Conservation (phyloP, 73 alveolate species). For the Paraurostyla sp. region DNA sequence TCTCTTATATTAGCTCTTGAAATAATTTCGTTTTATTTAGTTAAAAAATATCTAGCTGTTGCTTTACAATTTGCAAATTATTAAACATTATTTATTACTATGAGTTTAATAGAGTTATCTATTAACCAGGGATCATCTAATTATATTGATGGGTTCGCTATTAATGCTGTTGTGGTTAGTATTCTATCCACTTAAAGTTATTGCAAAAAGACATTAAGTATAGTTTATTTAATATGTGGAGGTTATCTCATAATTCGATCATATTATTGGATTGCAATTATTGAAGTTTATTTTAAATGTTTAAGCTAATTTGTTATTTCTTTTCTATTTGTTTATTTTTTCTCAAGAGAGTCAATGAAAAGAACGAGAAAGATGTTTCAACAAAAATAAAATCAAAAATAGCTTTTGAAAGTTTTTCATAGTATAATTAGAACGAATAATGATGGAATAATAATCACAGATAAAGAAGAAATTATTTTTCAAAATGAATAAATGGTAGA, state of each 20-base stretch:
- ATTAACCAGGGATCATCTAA: background rate
- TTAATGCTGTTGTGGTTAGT: background rate
- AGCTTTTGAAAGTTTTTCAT: background rate
- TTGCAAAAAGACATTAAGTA: background rate
- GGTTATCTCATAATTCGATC: background rate
- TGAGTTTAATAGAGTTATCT: background rate
- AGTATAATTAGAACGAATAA: background rate
- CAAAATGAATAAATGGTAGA: background rate
- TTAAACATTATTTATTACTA: too few relatives aligned
- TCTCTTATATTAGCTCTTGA: too few relatives aligned
- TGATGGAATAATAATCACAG: slow-evolving; percentile 30
- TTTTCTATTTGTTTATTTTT: background rate
- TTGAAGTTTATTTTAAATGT: background rate
- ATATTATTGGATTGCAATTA: background rate
- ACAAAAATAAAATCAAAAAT: background rate
- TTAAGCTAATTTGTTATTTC: background rate
- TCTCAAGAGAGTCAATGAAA: background rate
- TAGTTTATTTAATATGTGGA: background rate
- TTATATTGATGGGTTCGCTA: background rate
- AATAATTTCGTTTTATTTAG: too few relatives aligned
- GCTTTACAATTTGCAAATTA: background rate
- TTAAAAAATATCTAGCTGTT: background rate
- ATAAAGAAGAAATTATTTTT: background rate
- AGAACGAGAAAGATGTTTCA: background rate
- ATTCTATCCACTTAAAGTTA: background rate